Base-by-base conservation (phyloP, 75 land plant genomes). In the Selaginella tamariscina region DNA sequence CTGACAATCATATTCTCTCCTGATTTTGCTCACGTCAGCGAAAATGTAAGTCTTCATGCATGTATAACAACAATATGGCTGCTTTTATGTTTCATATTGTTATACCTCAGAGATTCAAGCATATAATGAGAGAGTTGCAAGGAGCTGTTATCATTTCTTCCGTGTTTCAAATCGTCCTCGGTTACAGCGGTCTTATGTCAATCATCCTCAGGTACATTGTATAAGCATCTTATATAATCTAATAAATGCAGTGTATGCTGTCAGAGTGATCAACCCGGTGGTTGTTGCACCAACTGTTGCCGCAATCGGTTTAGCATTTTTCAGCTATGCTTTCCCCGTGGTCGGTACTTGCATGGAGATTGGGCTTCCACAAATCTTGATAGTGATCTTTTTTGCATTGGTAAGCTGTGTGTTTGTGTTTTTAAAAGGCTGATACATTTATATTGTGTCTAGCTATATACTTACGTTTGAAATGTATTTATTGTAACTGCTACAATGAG, bases 251-350 rank as follows among this genome's bases (percentile, higher is more conserved):
- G 20, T 49, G 18, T 0, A 57, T 0, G 9, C 29, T 70, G 55
- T 79, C 83, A 93, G 98, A 80, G 70, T 80, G 0, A 87, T 94
- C 68, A 87, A 94, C 55, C 96, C 98, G 18, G 84, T 94, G 32
- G 96, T 90, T 21, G 87, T 94, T 64, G 91, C 96, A n/a, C 96
- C 98, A 32, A 94, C 98, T 24, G 82, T 87, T 72, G 88, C 96
- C 70, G 96, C 91, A 30, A 81, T 94, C 9, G 98, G 98, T 65
- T 79, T 94, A 21, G 82, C 98, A 29, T 94, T 87, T 74, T 87
- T 87, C 70, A 82, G 82, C 74, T 94, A 87, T 70, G 98, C 91
- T 55, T 94, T 94, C 74, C 88, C 98, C 39, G 85, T 80, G 67
- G 91, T 84, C 55, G 98, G 98, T 24, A 76, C 72, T 27, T 94